phyloP scores from a whole-genome alignment of 1,284 basidiomycete genomes.

The Takashimella koratensis region DNA sequence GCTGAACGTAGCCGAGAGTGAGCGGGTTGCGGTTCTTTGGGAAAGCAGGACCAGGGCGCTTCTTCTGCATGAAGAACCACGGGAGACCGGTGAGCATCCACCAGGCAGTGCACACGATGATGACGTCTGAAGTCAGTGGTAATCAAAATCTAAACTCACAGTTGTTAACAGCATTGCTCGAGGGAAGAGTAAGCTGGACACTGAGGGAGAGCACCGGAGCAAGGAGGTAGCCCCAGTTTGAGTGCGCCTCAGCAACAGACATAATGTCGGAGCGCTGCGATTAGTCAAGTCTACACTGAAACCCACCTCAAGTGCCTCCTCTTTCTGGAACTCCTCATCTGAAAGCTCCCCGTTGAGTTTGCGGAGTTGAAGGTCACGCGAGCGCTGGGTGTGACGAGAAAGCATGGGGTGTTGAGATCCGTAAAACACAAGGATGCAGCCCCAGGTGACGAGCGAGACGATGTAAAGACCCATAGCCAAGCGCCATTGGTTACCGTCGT shows the following conservation, averaged over 20 bases:
- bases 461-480: constrained; percentile 73
- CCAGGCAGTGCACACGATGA: constrained; percentile 58
- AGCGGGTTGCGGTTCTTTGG: constrained; percentile 68
- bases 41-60: constrained; percentile 65
- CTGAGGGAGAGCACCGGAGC: constrained; percentile 66
- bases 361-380: constrained; percentile 57
- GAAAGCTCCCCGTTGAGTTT: constrained; percentile 59
- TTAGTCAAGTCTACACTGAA: too few relatives aligned
- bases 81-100: constrained; percentile 72
- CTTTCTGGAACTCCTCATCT: constrained; percentile 63
- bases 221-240: constrained; percentile 66
- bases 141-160: not conserved
- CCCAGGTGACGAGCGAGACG: constrained; percentile 59
- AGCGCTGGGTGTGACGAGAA: constrained; percentile 67
- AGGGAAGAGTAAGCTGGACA: constrained; percentile 63
- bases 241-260: constrained; percentile 54
- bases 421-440: constrained; percentile 58
- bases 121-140: constrained; percentile 6
- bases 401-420: constrained; percentile 73
- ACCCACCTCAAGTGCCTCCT: constrained; percentile 78
- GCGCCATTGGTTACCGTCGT: constrained; percentile 57
- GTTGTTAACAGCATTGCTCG: constrained; percentile 65
- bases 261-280: not conserved
- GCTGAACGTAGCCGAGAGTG: constrained; percentile 79
- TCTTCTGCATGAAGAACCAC: constrained; percentile 78